Evolutionary conservation across 148 eudicot species (phyloP), one percentile per base, ranked within the genome.

Genomic region (Camellia lanceoleosa): DNA sequence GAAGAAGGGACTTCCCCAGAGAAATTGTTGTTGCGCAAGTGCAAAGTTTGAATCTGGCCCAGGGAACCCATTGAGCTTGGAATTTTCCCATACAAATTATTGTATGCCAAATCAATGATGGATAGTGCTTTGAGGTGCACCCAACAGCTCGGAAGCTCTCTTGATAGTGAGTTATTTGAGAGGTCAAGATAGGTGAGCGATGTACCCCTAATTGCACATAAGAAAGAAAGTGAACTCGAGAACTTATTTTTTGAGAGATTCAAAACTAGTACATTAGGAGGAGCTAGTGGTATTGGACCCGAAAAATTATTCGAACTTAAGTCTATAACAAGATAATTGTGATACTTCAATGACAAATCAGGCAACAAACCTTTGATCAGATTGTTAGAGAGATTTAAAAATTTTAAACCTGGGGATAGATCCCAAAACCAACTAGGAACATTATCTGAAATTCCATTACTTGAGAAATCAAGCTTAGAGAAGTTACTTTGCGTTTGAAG

Each of bases 361-460:
- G 79, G 78, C 41, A 84, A 38, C 0, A 49, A 12, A 42, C 86
- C 84, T 6, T 0, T 11, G 1, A 81, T 54, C 4, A 58, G 67
- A 67, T 80, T 82, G n/a, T 74, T 12, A 20, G 87, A 85, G 18
- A 85, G 76, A 63, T 85, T 78, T 55, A 74, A 12, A 15, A 52
- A 59, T 0, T 0, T 0, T 41, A 83, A 60, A 7, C 43, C 55
- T n/a, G 65, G 74, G 2, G 64, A 5, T 55, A 7, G 19, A 15
- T 79, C 41, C 75, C 67, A 79, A 1, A 69, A 58, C 81, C 75
- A 79, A 16, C 16, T 44, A 1, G 76, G 81, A n/a, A 71, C 14
- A 46, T 2, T 3, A 59, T 23, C 76, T 1, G 60, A 43, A 71
- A 71, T 79, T 71, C 58, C 76, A 20, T 18, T 2, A 1, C 3